Evolutionary conservation across 2,329 filamentous ascomycete genomes (phyloP).

Genomic region (Arthrobotrys megalospora): DNA sequence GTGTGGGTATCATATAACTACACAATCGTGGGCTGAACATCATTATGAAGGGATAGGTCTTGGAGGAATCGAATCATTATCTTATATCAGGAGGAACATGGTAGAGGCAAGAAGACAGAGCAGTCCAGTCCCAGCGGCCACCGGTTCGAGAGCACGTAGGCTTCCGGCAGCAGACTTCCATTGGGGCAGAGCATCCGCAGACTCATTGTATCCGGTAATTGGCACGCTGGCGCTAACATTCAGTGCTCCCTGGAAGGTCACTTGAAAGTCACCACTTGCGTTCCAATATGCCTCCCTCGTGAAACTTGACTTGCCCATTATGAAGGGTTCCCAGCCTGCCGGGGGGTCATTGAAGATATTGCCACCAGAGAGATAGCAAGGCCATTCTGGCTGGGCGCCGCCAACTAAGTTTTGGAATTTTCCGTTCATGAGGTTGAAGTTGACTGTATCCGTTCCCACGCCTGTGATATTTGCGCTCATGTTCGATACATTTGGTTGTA

Average conservation of each 20-base stretch:
- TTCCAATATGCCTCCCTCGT: conserved; percentile 31
- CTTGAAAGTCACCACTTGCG: conserved; percentile 35
- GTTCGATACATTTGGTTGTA: conserved; percentile 43
- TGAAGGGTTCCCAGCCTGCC: conserved; percentile 17
- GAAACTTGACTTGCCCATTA: neutral
- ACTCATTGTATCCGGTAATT: conserved; percentile 43
- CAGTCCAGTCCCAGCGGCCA: neutral
- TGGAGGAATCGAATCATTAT: neutral
- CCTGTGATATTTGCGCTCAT: conserved; percentile 45
- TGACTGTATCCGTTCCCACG: conserved; percentile 39
- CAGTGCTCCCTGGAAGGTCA: conserved; percentile 29
- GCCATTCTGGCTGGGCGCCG: conserved; percentile 48
- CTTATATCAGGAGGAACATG: neutral
- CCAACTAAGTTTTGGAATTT: conserved; percentile 39
- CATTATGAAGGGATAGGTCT: no score
- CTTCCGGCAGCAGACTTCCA: conserved; percentile 21
- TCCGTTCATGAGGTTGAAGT: conserved; percentile 39
- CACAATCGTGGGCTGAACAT: neutral
- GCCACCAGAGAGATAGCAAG: conserved; percentile 32
- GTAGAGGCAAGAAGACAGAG: neutral
- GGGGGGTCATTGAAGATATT: conserved; percentile 34
- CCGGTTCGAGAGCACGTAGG: neutral
- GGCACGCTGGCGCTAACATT: conserved; percentile 44
- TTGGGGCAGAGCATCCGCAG: conserved; percentile 31
- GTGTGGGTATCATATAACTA: neutral